Evolutionary conservation across 306 rosid species (phyloP).

Genomic region (Comarum palustre): DNA sequence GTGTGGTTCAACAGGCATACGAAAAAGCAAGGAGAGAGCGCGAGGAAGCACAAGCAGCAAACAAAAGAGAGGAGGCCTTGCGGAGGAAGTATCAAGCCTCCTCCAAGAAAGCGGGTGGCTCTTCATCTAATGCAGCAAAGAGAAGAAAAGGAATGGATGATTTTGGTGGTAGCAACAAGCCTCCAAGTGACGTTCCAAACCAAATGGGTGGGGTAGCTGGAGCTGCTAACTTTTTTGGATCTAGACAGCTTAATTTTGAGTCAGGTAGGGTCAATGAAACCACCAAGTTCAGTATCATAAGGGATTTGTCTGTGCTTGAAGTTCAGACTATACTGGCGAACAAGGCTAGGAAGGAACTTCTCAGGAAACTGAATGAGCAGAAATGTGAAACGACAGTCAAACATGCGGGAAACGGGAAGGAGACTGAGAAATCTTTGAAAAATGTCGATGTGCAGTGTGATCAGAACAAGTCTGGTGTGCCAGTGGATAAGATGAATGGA

Average conservation of each 20-base stretch:
- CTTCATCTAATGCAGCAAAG: slow-evolving; percentile 51
- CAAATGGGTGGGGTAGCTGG: slow-evolving; percentile 43
- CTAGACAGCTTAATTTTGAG: slow-evolving; percentile 29
- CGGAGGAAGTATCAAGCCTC: slow-evolving; percentile 53
- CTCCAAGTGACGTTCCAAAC: slow-evolving; percentile 33
- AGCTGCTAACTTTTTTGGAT: slow-evolving; percentile 25
- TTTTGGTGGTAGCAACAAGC: slow-evolving; percentile 28
- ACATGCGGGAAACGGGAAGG: slow-evolving; percentile 23
- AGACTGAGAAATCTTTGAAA: slow-evolving; percentile 26
- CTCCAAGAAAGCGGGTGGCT: slow-evolving; percentile 45
- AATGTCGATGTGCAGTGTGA: not conserved
- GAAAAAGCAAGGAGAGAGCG: slow-evolving; percentile 91
- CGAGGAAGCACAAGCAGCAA: slow-evolving; percentile 82
- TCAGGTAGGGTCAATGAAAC: slow-evolving; percentile 25
- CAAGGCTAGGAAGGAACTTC: slow-evolving; percentile 68
- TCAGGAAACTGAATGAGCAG: slow-evolving; percentile 41
- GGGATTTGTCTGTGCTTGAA: slow-evolving; percentile 41
- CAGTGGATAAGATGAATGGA: slow-evolving; percentile 22
- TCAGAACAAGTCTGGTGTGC: slow-evolving; percentile 5
- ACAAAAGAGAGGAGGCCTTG: slow-evolving; percentile 49
- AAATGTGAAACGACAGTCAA: slow-evolving; percentile 23
- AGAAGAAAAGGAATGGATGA: slow-evolving; percentile 62
- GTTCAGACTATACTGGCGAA: slow-evolving; percentile 43
- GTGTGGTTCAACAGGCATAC: slow-evolving; percentile 81
- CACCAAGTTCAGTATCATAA: slow-evolving; percentile 24